A percentile compares a stretch with the other conserved stretches of the same genome.
Conservation (phyloP, 768 basidiomycete species). For the Leccinum fibrillosum region DNA sequence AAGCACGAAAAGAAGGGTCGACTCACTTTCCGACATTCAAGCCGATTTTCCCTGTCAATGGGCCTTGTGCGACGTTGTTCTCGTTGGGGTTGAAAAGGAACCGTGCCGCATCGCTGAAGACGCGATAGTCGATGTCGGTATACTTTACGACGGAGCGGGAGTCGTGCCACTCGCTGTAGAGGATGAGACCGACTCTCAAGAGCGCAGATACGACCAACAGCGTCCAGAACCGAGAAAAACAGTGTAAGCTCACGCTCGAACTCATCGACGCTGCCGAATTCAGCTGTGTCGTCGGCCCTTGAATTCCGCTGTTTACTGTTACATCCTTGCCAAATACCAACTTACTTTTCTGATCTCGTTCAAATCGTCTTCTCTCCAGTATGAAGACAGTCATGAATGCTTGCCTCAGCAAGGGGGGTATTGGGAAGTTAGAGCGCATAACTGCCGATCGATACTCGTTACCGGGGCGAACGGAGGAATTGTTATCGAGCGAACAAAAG, state of each 20-base stretch:
- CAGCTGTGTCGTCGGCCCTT: background rate
- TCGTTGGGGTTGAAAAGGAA: constrained; percentile 55
- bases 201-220: constrained; percentile 53
- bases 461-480: background rate
- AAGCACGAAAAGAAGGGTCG: background rate
- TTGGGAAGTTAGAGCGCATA: background rate
- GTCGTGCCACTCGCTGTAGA: constrained; percentile 92
- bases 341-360: background rate
- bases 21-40: constrained; percentile 74
- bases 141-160: constrained; percentile 82
- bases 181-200: constrained; percentile 66
- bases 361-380: no score
- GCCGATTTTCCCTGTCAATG: constrained; percentile 40
- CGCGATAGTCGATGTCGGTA: constrained; percentile 96
- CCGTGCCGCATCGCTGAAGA: constrained; percentile 88
- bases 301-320: background rate
- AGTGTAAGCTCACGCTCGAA: constrained; percentile 7
- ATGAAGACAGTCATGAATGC: background rate
- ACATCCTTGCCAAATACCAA: no score
- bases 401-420: background rate
- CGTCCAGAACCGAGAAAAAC: constrained; percentile 41
- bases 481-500: background rate
- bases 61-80: constrained; percentile 60
- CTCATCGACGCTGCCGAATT: background rate
- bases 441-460: background rate